Percentiles rank a stretch among this genome's conserved stretches.
Conservation (phyloP, 1,139 yeast species). For the Geotrichum bryndzae region DNA sequence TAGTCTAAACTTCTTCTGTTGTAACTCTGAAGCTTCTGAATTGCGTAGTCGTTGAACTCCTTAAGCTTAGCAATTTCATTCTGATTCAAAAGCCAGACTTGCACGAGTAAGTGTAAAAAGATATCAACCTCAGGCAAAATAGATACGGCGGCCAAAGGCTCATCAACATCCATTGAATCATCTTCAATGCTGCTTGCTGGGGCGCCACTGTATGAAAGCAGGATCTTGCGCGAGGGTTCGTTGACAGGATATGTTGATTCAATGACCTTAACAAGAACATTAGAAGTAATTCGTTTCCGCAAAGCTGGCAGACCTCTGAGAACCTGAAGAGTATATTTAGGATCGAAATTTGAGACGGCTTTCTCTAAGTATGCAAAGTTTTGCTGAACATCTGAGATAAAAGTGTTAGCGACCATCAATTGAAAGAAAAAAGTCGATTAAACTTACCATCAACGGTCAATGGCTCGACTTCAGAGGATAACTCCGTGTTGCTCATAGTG, state of each 20-base stretch:
- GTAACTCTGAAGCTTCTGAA: conserved; percentile 53
- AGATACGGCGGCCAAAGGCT: conserved; percentile 29
- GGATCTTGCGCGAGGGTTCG: conserved; percentile 41
- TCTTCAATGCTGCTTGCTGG: conserved; percentile 7
- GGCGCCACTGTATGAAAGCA: conserved; percentile 38
- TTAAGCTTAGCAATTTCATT: conserved; percentile 35
- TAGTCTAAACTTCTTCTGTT: conserved; percentile 83
- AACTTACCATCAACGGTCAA: conserved; percentile 19
- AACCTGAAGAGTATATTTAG: conserved; percentile 79
- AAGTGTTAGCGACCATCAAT: conserved; percentile 41
- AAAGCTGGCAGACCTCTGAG: conserved; percentile 75
- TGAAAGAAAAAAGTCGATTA: conserved; percentile 25
- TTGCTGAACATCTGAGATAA: conserved; percentile 45
- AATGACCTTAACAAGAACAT: conserved; percentile 51
- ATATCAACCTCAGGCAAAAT: conserved; percentile 74
- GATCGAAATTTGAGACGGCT: conserved; percentile 74
- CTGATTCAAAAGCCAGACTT: conserved; percentile 66
- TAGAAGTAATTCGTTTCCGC: conserved; percentile 56
- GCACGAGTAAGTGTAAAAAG: conserved; percentile 71
- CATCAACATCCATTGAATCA: conserved; percentile 28
- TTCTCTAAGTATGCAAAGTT: conserved; percentile 54
- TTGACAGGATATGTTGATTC: conserved; percentile 48
- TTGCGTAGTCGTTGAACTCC: conserved; percentile 40
- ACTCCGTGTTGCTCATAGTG: conserved; percentile 9
- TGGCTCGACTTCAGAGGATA: conserved; percentile 11